Evolutionary conservation across 208 protist genomes (phyloP).

Genomic region (Naegleria gruberi): DNA sequence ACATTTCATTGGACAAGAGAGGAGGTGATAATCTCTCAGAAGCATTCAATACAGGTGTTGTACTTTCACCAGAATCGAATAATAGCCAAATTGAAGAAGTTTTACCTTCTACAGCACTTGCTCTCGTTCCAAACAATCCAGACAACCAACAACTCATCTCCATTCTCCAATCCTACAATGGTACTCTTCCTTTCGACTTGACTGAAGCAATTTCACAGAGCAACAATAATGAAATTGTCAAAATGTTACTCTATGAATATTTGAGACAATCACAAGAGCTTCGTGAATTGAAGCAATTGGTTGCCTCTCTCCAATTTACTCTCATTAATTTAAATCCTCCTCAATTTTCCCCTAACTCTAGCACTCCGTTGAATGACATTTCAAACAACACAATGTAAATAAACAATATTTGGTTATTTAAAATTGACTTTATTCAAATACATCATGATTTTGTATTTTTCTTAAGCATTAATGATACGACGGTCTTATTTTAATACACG

Average conservation of each 20-base stretch:
- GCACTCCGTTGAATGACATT: neutral
- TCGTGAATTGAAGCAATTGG: neutral
- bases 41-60: neutral
- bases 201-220: neutral
- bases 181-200: neutral
- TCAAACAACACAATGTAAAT: neutral
- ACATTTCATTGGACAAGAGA: neutral
- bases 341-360: neutral
- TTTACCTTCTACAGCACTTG: neutral
- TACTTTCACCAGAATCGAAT: neutral
- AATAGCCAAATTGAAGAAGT: neutral
- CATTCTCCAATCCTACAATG: neutral
- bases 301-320: neutral
- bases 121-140: no score
- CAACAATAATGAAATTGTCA: slow-evolving; percentile 18
- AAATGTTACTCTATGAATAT: neutral
- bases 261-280: neutral
- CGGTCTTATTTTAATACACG: no score
- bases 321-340: neutral
- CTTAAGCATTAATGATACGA: no score
- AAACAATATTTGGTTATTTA: neutral
- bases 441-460: no score
- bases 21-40: neutral
- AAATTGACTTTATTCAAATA: no score
- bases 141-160: neutral